phyloP scores from a whole-genome alignment of 768 basidiomycete species.

The Erythrobasidium yunnanense region DNA sequence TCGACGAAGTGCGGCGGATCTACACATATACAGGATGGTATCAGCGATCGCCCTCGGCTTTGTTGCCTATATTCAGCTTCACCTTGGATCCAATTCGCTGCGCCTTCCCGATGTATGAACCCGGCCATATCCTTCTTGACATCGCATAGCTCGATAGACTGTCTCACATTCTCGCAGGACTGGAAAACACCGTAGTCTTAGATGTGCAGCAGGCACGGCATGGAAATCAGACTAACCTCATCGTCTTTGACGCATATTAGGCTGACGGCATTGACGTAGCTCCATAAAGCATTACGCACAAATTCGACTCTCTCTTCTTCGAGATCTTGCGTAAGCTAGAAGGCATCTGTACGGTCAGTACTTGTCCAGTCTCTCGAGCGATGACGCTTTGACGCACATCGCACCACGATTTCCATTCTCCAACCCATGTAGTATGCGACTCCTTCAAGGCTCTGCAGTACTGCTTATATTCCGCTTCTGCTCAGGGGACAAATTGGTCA shows the following conservation, averaged over 20 bases:
- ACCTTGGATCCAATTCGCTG: conserved; percentile 68
- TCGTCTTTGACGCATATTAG: conserved; percentile 91
- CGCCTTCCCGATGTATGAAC: conserved; percentile 80
- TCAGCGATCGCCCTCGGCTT: too few species aligned
- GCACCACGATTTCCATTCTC: conserved; percentile 86
- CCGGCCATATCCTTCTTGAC: conserved; percentile 74
- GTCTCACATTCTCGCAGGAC: conserved; percentile 83
- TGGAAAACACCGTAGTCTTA: conserved; percentile 39
- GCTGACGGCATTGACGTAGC: conserved; percentile 90
- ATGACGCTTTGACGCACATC: conserved; percentile 49
- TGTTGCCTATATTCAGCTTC: too few species aligned
- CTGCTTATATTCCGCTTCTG: conserved; percentile 75
- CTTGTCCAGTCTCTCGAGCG: too few species aligned
- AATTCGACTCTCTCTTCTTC: conserved; percentile 92
- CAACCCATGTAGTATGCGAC: conserved; percentile 73
- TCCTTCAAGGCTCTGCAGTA: conserved; percentile 69
- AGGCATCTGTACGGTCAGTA: too few species aligned
- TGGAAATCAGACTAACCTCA: conserved; percentile 53
- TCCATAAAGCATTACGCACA: conserved; percentile 90
- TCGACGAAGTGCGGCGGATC: conserved; percentile 80
- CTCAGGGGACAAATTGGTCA: too few species aligned
- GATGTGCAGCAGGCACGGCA: conserved; percentile 8
- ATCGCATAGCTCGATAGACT: conserved; percentile 79
- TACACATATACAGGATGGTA: too few species aligned
- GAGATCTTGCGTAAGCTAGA: conserved; percentile 69